Conservation (phyloP, 2,329 filamentous ascomycete genomes). For the Xylariaceae sp. region DNA sequence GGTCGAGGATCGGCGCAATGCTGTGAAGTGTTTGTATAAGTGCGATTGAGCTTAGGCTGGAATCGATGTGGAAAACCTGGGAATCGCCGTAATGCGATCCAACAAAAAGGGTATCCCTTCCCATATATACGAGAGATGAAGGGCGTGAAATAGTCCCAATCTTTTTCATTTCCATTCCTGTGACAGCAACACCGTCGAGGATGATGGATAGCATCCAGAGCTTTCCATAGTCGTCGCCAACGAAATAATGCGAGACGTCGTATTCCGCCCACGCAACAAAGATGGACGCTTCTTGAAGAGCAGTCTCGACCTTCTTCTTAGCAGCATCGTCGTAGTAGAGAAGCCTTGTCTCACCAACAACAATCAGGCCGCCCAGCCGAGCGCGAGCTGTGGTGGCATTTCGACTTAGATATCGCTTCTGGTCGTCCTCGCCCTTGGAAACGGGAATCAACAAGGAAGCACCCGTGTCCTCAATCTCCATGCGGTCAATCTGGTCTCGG, state of each 20-base stretch:
- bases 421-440: slow-evolving; percentile 46
- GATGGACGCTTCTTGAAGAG: slow-evolving; percentile 68
- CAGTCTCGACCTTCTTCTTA: slow-evolving; percentile 58
- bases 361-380: slow-evolving; percentile 63
- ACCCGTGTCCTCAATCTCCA: slow-evolving; percentile 49
- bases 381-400: slow-evolving; percentile 48
- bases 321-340: slow-evolving; percentile 78
- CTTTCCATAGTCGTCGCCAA: slow-evolving; percentile 86
- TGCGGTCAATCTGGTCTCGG: slow-evolving; percentile 48
- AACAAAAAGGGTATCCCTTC: slow-evolving; percentile 68
- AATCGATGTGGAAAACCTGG: slow-evolving; percentile 57
- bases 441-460: slow-evolving; percentile 60
- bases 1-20: slow-evolving; percentile 87
- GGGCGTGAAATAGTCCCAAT: slow-evolving; percentile 67
- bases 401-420: slow-evolving; percentile 56
- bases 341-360: slow-evolving; percentile 74
- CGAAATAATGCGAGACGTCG: slow-evolving; percentile 74
- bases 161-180: slow-evolving; percentile 62
- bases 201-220: slow-evolving; percentile 80
- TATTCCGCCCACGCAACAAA: slow-evolving; percentile 90
- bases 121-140: slow-evolving; percentile 71
- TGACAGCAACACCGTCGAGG: slow-evolving; percentile 60
- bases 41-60: slow-evolving; percentile 42
- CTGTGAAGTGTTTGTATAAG: slow-evolving; percentile 73
- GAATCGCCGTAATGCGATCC: slow-evolving; percentile 92